Percentiles rank a stretch among this genome's conserved stretches.
phyloP scores from a whole-genome alignment of 495 filamentous ascomycete genomes.

The Podospora pseudocomata region DNA sequence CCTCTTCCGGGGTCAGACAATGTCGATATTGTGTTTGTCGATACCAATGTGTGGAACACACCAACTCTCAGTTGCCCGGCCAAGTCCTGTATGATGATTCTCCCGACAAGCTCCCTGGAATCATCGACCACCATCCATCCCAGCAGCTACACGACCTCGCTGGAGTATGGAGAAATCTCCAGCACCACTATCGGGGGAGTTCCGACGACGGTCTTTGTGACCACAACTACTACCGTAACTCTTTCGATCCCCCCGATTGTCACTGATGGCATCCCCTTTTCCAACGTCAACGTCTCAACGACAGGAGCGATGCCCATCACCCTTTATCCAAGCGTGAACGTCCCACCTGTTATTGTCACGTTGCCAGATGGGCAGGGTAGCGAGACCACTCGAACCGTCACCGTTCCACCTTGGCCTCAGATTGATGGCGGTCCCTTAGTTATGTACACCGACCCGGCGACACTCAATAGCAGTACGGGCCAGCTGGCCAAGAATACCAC shows the following conservation, averaged over 20 bases:
- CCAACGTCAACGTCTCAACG: conserved; percentile 12
- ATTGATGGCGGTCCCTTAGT: conserved; percentile 7
- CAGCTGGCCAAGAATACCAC: too few species aligned
- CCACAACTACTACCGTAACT: conserved; percentile 17
- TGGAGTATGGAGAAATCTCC: conserved; percentile 16
- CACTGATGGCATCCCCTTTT: conserved; percentile 13
- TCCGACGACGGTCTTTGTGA: conserved; percentile 10
- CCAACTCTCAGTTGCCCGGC: conserved; percentile 15
- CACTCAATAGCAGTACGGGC: too few species aligned
- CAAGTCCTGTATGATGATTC: conserved; percentile 17
- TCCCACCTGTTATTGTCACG: conserved; percentile 18
- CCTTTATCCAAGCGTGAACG: conserved; percentile 15
- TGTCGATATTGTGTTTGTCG: conserved; percentile 20
- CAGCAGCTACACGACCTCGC: conserved; percentile 20
- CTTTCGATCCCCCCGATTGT: conserved; percentile 16
- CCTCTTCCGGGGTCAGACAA: conserved; percentile 19
- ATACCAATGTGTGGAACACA: conserved; percentile 15
- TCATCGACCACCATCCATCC: conserved; percentile 11
- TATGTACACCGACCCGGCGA: background rate
- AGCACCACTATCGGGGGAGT: conserved; percentile 10
- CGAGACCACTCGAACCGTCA: conserved; percentile 12
- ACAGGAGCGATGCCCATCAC: conserved; percentile 1
- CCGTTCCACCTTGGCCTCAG: conserved; percentile 23
- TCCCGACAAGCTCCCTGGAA: conserved; percentile 19
- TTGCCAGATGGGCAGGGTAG: conserved; percentile 10